Conservation (phyloP, 1,139 yeast genomes). For the Yamadazyma spencermartinsiae region DNA sequence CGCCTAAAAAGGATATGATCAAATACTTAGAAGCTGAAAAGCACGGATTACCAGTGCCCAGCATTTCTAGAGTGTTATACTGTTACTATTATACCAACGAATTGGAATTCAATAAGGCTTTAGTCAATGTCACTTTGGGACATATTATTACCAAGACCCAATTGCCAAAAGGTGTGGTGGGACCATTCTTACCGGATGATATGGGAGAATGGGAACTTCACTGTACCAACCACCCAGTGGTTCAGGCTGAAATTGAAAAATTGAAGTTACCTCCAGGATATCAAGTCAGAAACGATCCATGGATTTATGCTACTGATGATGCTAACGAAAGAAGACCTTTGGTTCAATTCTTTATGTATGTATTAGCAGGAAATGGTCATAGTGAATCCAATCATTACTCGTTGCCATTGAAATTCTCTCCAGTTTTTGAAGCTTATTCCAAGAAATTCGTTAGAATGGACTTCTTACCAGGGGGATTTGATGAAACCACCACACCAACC, state of each 20-base stretch:
- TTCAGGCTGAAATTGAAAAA: conserved; percentile 63
- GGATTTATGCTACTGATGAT: conserved; percentile 87
- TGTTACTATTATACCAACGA: conserved; percentile 64
- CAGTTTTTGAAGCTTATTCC: conserved; percentile 71
- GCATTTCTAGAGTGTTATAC: conserved; percentile 65
- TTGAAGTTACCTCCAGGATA: conserved; percentile 58
- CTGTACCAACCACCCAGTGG: conserved; percentile 56
- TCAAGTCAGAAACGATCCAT: conserved; percentile 70
- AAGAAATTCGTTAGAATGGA: conserved; percentile 73
- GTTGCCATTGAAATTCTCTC: conserved; percentile 78
- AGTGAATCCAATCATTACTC: conserved; percentile 84
- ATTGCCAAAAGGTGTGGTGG: conserved; percentile 65
- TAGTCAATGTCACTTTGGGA: conserved; percentile 65
- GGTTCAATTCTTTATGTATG: conserved; percentile 77
- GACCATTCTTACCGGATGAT: conserved; percentile 77
- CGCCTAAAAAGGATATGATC: conserved; percentile 76
- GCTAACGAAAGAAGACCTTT: conserved; percentile 59
- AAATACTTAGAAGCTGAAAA: conserved; percentile 70
- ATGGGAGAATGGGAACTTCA: conserved; percentile 53
- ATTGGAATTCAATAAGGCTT: conserved; percentile 66
- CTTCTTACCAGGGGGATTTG: conserved; percentile 72
- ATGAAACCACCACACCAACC: conserved; percentile 61
- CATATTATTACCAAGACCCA: conserved; percentile 59
- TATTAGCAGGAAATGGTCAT: conserved; percentile 67
- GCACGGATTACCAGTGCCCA: conserved; percentile 56